phyloP scores from a whole-genome alignment of 139 green algal genomes.

The Volvox reticuliferus region DNA sequence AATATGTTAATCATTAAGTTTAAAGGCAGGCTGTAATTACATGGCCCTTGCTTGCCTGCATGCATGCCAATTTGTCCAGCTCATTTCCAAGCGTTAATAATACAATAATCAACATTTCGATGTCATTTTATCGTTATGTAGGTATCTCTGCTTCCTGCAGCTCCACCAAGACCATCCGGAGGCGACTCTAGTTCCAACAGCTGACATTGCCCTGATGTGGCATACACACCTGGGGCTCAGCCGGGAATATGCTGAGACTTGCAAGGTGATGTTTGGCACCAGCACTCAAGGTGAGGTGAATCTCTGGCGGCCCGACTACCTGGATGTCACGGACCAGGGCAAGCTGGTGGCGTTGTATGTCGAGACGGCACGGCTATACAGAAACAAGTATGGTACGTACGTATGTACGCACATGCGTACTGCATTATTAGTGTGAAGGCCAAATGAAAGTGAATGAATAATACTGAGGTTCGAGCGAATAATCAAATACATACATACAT shows the following conservation, averaged over 20 bases:
- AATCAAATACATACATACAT: too few relatives aligned
- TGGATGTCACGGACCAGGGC: not conserved
- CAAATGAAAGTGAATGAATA: too few relatives aligned
- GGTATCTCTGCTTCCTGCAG: constrained; percentile 28
- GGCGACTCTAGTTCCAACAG: constrained; percentile 7
- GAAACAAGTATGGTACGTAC: not conserved
- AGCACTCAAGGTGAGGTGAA: not conserved
- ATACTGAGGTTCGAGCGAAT: too few relatives aligned
- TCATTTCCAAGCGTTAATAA: too few relatives aligned
- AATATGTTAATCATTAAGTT: too few relatives aligned
- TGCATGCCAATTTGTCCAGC: too few relatives aligned
- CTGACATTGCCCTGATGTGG: constrained; percentile 36
- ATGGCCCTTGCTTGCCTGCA: too few relatives aligned
- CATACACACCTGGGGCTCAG: constrained; percentile 33
- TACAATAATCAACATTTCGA: not conserved
- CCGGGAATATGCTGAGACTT: not conserved
- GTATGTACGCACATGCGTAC: not conserved
- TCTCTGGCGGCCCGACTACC: constrained; percentile 23
- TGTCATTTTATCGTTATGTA: not conserved
- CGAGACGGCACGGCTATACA: not conserved
- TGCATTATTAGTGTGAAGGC: too few relatives aligned
- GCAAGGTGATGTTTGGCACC: not conserved
- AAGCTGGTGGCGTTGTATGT: not conserved
- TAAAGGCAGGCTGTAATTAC: too few relatives aligned
- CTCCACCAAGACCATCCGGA: constrained; percentile 16